Conservation (phyloP, 257 asterid species). For the Echium plantagineum region DNA sequence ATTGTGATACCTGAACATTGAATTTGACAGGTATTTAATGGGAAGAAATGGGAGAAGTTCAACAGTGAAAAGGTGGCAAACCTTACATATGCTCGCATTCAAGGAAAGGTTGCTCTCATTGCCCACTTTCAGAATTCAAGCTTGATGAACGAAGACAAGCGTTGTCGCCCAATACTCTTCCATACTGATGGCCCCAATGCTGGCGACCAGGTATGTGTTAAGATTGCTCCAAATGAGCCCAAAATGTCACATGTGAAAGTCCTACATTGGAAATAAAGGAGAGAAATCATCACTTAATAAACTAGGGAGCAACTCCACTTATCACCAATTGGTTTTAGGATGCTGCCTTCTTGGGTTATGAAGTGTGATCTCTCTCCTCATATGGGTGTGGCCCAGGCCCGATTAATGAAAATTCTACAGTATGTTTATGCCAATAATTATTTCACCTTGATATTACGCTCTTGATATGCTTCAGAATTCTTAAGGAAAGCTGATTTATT, state of each 20-base stretch:
- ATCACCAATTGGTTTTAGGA: too few relatives aligned
- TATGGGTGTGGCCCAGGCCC: too few relatives aligned
- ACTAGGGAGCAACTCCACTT: too few relatives aligned
- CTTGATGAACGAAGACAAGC: conserved; percentile 98
- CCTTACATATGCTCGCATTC: conserved; percentile 95
- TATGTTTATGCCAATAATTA: background rate
- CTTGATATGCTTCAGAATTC: background rate
- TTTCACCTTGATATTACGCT: background rate
- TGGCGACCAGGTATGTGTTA: conserved; percentile 99
- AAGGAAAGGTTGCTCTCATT: conserved; percentile 91
- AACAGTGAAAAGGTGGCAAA: conserved; percentile 98
- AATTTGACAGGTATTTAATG: conserved; percentile 68
- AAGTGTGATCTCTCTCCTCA: too few relatives aligned
- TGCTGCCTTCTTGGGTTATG: too few relatives aligned
- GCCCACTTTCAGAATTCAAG: conserved; percentile 99
- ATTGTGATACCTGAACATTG: background rate
- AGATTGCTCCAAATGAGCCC: too few relatives aligned
- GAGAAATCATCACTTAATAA: too few relatives aligned
- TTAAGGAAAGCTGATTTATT: background rate
- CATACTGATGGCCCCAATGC: conserved; percentile 99
- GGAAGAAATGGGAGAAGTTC: conserved; percentile 98
- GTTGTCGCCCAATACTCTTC: conserved; percentile 96
- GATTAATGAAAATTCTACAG: too few relatives aligned
- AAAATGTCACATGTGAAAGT: too few relatives aligned
- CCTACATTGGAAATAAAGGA: too few relatives aligned